phyloP scores from a whole-genome alignment of 495 filamentous ascomycete species.

The Penicillium antarcticum region DNA sequence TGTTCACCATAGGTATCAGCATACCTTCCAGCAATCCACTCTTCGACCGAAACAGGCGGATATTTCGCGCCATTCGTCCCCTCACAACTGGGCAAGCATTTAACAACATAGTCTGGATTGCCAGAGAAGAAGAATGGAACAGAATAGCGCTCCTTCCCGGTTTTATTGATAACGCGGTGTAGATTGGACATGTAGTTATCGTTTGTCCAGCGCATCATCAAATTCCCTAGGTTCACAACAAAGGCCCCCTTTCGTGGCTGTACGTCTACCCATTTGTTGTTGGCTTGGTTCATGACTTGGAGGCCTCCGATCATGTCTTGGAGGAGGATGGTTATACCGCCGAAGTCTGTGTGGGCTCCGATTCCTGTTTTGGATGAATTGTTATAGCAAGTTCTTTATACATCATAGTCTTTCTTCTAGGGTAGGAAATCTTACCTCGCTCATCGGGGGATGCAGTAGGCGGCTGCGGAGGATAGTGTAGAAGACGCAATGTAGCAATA shows the following conservation, averaged over 20 bases:
- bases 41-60: slow-evolving; percentile 21
- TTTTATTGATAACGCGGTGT: slow-evolving; percentile 30
- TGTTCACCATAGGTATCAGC: slow-evolving; percentile 25
- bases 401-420: too few relatives aligned
- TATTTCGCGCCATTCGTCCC: slow-evolving; percentile 14
- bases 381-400: too few relatives aligned
- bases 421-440: slow-evolving; percentile 9
- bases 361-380: slow-evolving; percentile 19
- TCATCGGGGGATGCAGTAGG: slow-evolving; percentile 20
- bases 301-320: slow-evolving; percentile 38
- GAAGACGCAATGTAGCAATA: slow-evolving; percentile 35
- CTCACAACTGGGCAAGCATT: slow-evolving; percentile 21
- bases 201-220: slow-evolving; percentile 34
- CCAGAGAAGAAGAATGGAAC: slow-evolving; percentile 31
- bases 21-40: slow-evolving; percentile 23
- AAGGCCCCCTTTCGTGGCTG: slow-evolving; percentile 33
- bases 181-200: slow-evolving; percentile 25
- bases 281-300: slow-evolving; percentile 38
- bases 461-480: slow-evolving; percentile 48
- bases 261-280: slow-evolving; percentile 28
- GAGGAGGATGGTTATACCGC: slow-evolving; percentile 44
- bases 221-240: slow-evolving; percentile 49
- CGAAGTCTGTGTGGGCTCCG: slow-evolving; percentile 54
- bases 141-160: slow-evolving; percentile 22
- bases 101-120: slow-evolving; percentile 18